A percentile compares a stretch with the other conserved stretches of the same genome.
Evolutionary conservation across 2,329 filamentous ascomycete genomes (phyloP).

Genomic region (Aspergillus puulaauensis): DNA sequence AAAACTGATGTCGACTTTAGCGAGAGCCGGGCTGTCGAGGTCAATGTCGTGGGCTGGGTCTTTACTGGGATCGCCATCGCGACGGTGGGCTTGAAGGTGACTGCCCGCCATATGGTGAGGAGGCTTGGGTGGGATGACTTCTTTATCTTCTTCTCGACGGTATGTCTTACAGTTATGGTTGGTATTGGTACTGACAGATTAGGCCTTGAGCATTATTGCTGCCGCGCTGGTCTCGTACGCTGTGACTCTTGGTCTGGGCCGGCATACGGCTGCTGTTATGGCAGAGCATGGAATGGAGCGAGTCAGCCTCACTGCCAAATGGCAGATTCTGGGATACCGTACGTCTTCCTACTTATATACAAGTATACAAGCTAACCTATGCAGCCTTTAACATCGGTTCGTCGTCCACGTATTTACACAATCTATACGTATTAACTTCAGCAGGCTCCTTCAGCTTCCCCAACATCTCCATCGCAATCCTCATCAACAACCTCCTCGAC

Average conservation of each 20-base stretch:
- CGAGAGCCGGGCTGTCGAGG: conserved; percentile 18
- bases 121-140: conserved; percentile 29
- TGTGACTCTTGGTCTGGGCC: conserved; percentile 23
- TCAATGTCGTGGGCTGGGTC: conserved; percentile 25
- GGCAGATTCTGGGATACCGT: conserved; percentile 29
- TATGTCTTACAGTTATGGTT: conserved; percentile 1
- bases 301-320: conserved; percentile 17
- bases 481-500: conserved; percentile 26
- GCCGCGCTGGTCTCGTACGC: conserved; percentile 26
- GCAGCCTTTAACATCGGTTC: conserved; percentile 26
- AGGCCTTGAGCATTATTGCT: conserved; percentile 28
- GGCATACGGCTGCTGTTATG: conserved; percentile 26
- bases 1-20: conserved; percentile 19
- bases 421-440: no score
- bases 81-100: conserved; percentile 23
- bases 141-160: conserved; percentile 29
- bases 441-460: conserved; percentile 26
- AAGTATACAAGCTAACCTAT: neutral
- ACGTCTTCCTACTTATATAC: neutral
- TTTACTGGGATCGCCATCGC: conserved; percentile 24
- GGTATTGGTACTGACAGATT: neutral
- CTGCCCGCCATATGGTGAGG: conserved; percentile 18
- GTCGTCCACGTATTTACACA: no score
- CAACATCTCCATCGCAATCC: conserved; percentile 29
- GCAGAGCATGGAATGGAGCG: conserved; percentile 23